Conservation (phyloP, 345 rosid species). For the Pelargonium nanum region DNA sequence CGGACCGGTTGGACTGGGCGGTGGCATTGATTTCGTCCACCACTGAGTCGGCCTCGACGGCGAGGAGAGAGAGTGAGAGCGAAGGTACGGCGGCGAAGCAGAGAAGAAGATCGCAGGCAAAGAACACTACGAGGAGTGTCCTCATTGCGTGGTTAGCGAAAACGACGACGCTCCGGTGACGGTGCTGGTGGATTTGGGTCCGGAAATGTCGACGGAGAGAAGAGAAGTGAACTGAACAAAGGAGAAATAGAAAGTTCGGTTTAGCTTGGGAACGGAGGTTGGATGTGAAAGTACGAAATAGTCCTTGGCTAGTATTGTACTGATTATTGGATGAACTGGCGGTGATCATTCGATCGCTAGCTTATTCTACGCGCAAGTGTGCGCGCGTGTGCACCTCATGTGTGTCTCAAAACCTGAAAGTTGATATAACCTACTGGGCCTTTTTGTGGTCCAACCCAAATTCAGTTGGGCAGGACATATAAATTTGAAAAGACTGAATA, state of each 20-base stretch:
- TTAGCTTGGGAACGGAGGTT: slow-evolving; percentile 1
- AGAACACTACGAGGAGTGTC: slow-evolving; percentile 19
- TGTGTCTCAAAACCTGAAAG: too few species aligned
- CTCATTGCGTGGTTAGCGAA: slow-evolving; percentile 15
- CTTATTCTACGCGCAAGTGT: background rate
- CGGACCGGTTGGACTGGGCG: background rate
- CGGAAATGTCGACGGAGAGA: background rate
- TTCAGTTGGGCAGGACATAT: too few species aligned
- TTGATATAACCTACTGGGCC: too few species aligned
- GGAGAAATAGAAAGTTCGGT: background rate
- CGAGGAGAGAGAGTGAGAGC: slow-evolving; percentile 16
- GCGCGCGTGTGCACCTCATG: background rate
- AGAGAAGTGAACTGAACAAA: background rate
- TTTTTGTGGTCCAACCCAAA: too few species aligned
- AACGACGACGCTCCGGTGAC: background rate
- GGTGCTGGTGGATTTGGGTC: background rate
- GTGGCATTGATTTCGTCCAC: slow-evolving; percentile 20
- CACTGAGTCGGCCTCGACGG: slow-evolving; percentile 33
- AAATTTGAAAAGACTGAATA: too few species aligned
- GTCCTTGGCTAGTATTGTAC: background rate
- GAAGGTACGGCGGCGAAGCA: slow-evolving; percentile 8
- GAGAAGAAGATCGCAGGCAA: slow-evolving; percentile 30
- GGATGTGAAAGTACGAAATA: background rate
- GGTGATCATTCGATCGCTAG: too few species aligned
- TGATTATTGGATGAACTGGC: too few species aligned